Evolutionary conservation across 192 early-diverging fungal genomes (phyloP).

Genomic region (Dissophora globulifera): DNA sequence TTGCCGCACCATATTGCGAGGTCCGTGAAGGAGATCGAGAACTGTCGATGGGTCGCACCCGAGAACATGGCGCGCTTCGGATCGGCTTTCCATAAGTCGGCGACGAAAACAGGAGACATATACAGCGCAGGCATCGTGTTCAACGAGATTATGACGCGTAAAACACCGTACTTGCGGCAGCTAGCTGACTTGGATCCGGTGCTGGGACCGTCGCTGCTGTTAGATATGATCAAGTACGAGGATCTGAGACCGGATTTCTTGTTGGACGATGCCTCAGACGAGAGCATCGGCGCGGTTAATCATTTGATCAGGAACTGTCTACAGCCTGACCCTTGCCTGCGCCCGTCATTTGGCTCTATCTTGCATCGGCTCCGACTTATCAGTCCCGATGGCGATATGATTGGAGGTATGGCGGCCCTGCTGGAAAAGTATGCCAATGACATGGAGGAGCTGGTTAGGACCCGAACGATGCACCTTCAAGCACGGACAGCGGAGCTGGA

Average conservation of each 20-base stretch:
- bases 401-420: conserved; percentile 56
- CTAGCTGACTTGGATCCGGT: conserved; percentile 4
- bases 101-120: conserved; percentile 17
- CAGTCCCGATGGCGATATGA: conserved; percentile 51
- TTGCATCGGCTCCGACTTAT: conserved; percentile 38
- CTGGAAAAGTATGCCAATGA: conserved; percentile 59
- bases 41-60: conserved; percentile 39
- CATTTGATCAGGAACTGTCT: conserved; percentile 46
- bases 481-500: conserved; percentile 56
- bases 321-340: conserved; percentile 25
- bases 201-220: conserved; percentile 4
- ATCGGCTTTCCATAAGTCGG: conserved; percentile 4
- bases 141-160: conserved; percentile 59
- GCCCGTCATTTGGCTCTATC: conserved; percentile 32
- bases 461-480: conserved; percentile 54
- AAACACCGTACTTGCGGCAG: conserved; percentile 49
- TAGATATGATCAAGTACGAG: conserved; percentile 40
- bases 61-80: conserved; percentile 26
- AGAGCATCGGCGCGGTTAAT: conserved; percentile 46
- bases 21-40: conserved; percentile 21
- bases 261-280: conserved; percentile 44
- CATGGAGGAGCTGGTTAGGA: conserved; percentile 57
- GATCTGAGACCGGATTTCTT: conserved; percentile 42
- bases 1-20: conserved; percentile 3
- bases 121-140: conserved; percentile 57